phyloP scores from a whole-genome alignment of 2,329 filamentous ascomycete genomes.

The Penicillium corylophilum region DNA sequence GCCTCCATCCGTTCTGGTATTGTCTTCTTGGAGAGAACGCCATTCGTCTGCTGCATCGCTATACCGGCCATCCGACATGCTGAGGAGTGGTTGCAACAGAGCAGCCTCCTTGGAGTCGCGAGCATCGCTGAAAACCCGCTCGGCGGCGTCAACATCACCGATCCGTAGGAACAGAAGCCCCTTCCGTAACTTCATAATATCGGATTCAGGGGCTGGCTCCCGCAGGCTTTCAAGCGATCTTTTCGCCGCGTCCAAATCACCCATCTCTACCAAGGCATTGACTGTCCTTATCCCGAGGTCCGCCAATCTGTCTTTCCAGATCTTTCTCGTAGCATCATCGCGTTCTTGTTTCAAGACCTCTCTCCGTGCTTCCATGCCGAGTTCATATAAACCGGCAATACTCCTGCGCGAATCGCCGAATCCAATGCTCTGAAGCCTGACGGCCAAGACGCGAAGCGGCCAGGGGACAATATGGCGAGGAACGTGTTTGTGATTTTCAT shows the following conservation, averaged over 20 bases:
- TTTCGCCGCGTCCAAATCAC: constrained; percentile 76
- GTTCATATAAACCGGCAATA: constrained; percentile 86
- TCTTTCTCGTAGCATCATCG: constrained; percentile 55
- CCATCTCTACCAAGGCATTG: constrained; percentile 63
- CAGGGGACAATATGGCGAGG: constrained; percentile 77
- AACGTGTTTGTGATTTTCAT: constrained; percentile 62
- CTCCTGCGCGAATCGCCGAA: constrained; percentile 81
- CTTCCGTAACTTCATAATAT: constrained; percentile 40
- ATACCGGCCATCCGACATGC: constrained; percentile 77
- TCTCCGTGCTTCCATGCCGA: constrained; percentile 73
- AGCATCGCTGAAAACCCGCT: constrained; percentile 49
- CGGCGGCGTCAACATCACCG: constrained; percentile 71
- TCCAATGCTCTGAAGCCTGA: constrained; percentile 80
- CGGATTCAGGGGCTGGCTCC: constrained; percentile 29
- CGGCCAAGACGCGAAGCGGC: constrained; percentile 77
- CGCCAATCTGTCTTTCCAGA: constrained; percentile 70
- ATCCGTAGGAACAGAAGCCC: constrained; percentile 74
- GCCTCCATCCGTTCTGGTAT: constrained; percentile 55
- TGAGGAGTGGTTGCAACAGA: constrained; percentile 60
- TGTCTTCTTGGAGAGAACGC: constrained; percentile 51
- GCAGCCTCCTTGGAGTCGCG: constrained; percentile 41
- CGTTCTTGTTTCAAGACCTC: constrained; percentile 54
- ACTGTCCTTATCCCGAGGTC: constrained; percentile 70
- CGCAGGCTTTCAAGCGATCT: constrained; percentile 66
- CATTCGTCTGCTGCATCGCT: constrained; percentile 63